Evolutionary conservation across 352 stramenopile genomes (phyloP).

Genomic region (Globisporangium radiosum): DNA sequence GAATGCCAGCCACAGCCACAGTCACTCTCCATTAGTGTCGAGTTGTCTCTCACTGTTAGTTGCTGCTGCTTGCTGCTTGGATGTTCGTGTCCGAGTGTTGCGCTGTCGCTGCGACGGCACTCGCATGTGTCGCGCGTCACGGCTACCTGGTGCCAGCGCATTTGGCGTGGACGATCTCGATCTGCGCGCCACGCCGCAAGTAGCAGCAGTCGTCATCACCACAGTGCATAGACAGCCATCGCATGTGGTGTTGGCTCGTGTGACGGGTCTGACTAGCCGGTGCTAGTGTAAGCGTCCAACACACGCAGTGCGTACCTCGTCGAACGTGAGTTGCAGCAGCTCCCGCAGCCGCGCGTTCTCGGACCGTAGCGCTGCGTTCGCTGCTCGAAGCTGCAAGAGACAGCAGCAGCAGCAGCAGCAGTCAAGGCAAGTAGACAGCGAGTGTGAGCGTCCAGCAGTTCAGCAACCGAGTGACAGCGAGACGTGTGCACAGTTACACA

Average conservation of each 20-base stretch:
- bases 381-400: conserved; percentile 11
- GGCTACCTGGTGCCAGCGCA: neutral
- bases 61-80: too few species aligned
- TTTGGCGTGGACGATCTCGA: neutral
- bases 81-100: neutral
- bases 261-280: too few species aligned
- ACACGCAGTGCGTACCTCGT: conserved; percentile 8
- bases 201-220: neutral
- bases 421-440: neutral
- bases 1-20: too few species aligned
- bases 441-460: too few species aligned
- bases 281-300: neutral
- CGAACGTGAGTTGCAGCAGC: conserved; percentile 28
- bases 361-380: conserved; percentile 20
- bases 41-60: too few species aligned
- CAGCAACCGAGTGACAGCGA: too few species aligned
- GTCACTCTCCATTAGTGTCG: too few species aligned
- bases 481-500: too few species aligned
- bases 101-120: neutral
- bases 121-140: neutral
- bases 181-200: neutral
- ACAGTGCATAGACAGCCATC: too few species aligned
- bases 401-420: conserved; percentile 6
- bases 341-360: conserved; percentile 30
- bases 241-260: too few species aligned